Base-by-base conservation (phyloP, 176 grass and related monocot genomes). In the Carex littledalei region DNA sequence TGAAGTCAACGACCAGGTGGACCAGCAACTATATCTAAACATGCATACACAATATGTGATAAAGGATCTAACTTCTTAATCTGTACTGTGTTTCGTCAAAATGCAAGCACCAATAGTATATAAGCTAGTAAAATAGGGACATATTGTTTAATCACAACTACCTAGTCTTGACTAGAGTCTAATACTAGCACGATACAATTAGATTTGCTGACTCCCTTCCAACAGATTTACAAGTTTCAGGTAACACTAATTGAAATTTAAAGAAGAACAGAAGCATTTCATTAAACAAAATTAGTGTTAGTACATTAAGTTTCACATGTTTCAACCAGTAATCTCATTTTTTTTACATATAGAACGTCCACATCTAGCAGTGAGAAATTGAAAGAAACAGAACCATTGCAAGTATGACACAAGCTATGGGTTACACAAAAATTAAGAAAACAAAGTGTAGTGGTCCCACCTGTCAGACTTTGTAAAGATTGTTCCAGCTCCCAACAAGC, bases 401-500 rank as follows among this genome's bases (percentile, higher is more conserved):
- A 56, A 57, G 22, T 78, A 31, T 52, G 7, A 78, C 34, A 26
- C 14, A 57, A 78, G 74, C 6, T 77, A 55, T 77, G 29, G 20
- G 49, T 29, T 55, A 17, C 60, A 24, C 73, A 77, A 53, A 55
- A 55, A 15, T 16, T 55, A 56, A 49, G 24, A 14, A 57, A 78
- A 56, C 24, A 32, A 78, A 17, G 21, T 26, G 56, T 78, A 78
- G 26, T 34, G 52, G 37, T 78, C 74, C 74, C 50, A 93, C 91
- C 91, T 86, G 91, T 93, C 73, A 93, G 80, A 68, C 91, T 93
- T 85, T 93, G 91, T 29, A 93, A 75, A 35, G 89, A 88, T 86
- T 93, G 91, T 81, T 93, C 91, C 11, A 93, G 88, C 85, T 93
- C 91, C 88, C 91, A 93, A 77, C 91, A 93, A 70, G 88, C 91